Base-by-base conservation (phyloP, 75 land plant species). In the Pinus albicaulis region DNA sequence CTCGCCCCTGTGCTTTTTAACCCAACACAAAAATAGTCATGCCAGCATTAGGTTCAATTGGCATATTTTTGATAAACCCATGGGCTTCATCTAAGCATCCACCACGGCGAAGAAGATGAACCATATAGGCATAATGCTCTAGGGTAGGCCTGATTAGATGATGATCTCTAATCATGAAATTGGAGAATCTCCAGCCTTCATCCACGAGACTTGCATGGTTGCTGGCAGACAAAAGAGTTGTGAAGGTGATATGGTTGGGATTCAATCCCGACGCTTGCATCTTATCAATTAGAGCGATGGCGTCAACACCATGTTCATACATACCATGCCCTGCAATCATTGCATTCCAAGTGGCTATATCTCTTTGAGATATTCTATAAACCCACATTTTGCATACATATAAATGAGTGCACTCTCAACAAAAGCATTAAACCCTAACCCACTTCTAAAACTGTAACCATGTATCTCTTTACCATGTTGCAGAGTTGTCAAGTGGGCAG, bases 401-500 rank as follows among this genome's bases (percentile, higher is more conserved):
- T 72, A 22, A 20, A 77, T 31, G 31, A 77, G 56, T 22, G 74
- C 19, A 28, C 48, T 77, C 60, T 71, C 79, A 25, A 77, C 22
- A 19, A 71, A 13, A 15, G 36, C 25, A 55, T 25, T 53, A 14
- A 56, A 56, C 5, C 16, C 41, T 25, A 77, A 64, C 23, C 41
- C 79, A 23, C 34, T 22, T 38, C 41, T 57, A 48, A 75, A 44
- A 17, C 75, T 76, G 55, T 76, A 58, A 3, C 64, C 65, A 79
- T 79, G 80, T 3, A 75, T 23, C 23, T n/a, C 20, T n/a, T 23
- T 72, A 23, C 80, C 80, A 56, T 59, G 65, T 44, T 59, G 56
- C 19, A 63, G 52, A 15, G 76, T 56, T 41, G 56, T 68, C 57
- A 74, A 48, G 12, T 87, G 92, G 41, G 61, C 81, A 61, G 89